Percentiles rank a stretch among this genome's conserved stretches.
phyloP scores from a whole-genome alignment of 2,329 filamentous ascomycete species.

The Clonostachys byssicola region DNA sequence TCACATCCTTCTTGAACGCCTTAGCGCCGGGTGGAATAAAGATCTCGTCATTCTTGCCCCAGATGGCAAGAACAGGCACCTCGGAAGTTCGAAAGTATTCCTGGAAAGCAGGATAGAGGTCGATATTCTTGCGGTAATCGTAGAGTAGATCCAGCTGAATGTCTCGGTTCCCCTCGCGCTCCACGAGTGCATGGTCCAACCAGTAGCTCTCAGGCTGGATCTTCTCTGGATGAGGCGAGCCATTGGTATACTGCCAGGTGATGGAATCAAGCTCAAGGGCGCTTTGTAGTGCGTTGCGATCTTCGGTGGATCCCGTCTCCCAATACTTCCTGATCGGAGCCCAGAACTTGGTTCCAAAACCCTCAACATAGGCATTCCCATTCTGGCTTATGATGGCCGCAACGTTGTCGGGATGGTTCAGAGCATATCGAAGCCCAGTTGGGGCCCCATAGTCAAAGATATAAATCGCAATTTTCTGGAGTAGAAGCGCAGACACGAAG shows the following conservation, averaged over 20 bases:
- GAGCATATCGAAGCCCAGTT: too few species aligned
- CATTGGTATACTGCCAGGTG: constrained; percentile 37
- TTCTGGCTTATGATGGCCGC: constrained; percentile 33
- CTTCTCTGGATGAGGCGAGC: constrained; percentile 20
- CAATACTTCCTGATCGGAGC: constrained; percentile 39
- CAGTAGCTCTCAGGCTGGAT: constrained; percentile 40
- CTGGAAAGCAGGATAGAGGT: constrained; percentile 50
- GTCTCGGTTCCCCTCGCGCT: constrained; percentile 42
- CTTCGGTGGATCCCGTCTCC: constrained; percentile 23
- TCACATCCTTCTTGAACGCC: too few species aligned
- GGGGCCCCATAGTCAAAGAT: too few species aligned
- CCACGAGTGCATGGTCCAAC: constrained; percentile 47
- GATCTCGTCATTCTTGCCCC: constrained; percentile 38
- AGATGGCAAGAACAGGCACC: constrained; percentile 51
- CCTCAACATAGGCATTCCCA: constrained; percentile 56
- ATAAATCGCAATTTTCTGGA: constrained; percentile 35
- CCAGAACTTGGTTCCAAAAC: constrained; percentile 46
- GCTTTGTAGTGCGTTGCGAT: constrained; percentile 26
- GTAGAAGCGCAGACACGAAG: constrained; percentile 41
- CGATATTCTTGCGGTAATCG: constrained; percentile 51
- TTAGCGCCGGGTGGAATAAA: too few species aligned
- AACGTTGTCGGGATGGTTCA: too few species aligned
- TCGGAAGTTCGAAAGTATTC: constrained; percentile 44
- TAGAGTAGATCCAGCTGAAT: constrained; percentile 53
- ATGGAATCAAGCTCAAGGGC: constrained; percentile 30